A percentile compares a stretch with the other conserved stretches of the same genome.
Evolutionary conservation across 345 rosid species (phyloP).

Genomic region (Ricinus communis): DNA sequence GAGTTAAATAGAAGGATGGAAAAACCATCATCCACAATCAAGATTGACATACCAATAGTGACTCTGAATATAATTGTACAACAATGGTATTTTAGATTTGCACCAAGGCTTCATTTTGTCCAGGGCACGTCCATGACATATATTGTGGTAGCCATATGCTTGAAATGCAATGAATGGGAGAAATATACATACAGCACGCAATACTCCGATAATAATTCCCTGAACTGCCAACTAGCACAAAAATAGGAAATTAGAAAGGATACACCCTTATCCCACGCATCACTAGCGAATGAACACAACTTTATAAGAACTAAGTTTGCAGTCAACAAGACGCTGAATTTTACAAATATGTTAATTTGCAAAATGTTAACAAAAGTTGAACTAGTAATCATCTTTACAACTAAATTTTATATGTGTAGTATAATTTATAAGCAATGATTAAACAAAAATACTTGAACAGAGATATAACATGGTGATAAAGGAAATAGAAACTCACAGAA

Average conservation of each 20-base stretch:
- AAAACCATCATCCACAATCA: too few relatives aligned
- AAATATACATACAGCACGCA: conserved; percentile 56
- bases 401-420: neutral
- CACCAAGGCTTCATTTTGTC: conserved; percentile 88
- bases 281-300: neutral
- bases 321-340: neutral
- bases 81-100: conserved; percentile 64
- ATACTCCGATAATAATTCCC: conserved; percentile 58
- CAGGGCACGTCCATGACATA: conserved; percentile 55
- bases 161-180: conserved; percentile 78
- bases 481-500: conserved; percentile 49
- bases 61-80: conserved; percentile 81
- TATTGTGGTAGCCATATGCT: conserved; percentile 73
- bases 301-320: neutral
- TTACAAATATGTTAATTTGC: neutral
- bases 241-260: conserved; percentile 23
- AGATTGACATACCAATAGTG: conserved; percentile 68
- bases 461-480: neutral
- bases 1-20: too few relatives aligned
- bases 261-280: neutral
- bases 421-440: neutral
- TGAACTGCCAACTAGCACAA: conserved; percentile 51
- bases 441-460: neutral
- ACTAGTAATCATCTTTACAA: neutral
- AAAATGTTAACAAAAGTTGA: neutral